These are phyloP conservation scores for Botrytis byssoidea DNA, from an alignment of 2,329 filamentous ascomycete genomes.

Conservation along the genomic window DNA sequence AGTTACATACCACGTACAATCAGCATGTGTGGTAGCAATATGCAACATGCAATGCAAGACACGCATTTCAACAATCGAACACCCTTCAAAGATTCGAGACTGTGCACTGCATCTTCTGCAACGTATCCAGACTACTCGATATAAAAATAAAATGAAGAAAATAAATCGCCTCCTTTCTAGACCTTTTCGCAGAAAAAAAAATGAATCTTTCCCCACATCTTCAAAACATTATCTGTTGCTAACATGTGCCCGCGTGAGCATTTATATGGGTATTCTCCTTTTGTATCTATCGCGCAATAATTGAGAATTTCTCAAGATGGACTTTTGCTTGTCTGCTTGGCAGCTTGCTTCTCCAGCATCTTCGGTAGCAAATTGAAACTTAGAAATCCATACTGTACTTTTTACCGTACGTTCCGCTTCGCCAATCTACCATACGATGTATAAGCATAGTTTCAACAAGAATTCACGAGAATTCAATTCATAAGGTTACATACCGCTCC, in stretches of 20 bases:
- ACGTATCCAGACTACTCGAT: neutral
- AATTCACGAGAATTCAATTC: neutral
- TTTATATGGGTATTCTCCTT: neutral
- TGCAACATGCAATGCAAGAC: constrained; percentile 3
- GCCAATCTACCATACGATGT: neutral
- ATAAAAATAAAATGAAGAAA: neutral
- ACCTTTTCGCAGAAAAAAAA: neutral
- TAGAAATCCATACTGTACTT: neutral
- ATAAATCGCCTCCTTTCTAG: constrained; percentile 1
- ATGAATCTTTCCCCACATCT: neutral
- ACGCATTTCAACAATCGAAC: neutral
- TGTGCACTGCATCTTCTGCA: neutral
- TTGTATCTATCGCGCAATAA: neutral
- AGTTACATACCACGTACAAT: neutral
- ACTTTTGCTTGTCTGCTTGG: neutral
- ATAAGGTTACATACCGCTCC: neutral
- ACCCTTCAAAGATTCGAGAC: constrained; percentile 9
- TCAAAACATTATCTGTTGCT: neutral
- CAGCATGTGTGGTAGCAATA: neutral
- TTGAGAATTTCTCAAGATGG: neutral
- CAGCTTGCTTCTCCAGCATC: neutral
- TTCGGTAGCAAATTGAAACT: neutral
- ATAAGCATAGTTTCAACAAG: neutral
- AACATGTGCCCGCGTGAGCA: constrained; percentile 14
- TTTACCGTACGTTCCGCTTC: neutral